Conservation (phyloP, 352 stramenopile genomes). For the Phytophthora foliorum region DNA sequence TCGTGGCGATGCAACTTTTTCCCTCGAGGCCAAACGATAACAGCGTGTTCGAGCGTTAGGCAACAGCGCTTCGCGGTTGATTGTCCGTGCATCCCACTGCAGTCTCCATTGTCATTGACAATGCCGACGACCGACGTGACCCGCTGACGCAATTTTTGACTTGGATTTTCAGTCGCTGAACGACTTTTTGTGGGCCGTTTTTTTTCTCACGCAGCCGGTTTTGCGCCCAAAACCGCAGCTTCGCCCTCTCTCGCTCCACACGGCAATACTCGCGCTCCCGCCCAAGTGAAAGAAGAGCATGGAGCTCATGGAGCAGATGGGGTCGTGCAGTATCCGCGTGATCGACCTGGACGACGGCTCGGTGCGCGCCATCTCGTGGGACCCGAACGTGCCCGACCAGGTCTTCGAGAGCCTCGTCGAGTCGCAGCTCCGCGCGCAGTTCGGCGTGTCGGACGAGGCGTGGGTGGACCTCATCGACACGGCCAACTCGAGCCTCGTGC, state of each 20-base stretch:
- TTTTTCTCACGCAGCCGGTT: constrained; percentile 2
- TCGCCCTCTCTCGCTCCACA: constrained; percentile 29
- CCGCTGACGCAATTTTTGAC: constrained; percentile 20
- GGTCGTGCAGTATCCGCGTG: constrained; percentile 71
- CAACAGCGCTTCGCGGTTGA: neutral
- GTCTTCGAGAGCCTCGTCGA: constrained; percentile 86
- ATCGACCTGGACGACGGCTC: constrained; percentile 90
- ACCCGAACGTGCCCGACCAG: constrained; percentile 83
- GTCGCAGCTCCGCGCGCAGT: constrained; percentile 74
- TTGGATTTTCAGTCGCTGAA: constrained; percentile 29
- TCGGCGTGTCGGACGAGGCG: constrained; percentile 85
- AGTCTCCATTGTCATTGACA: constrained; percentile 10
- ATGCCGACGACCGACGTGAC: constrained; percentile 6
- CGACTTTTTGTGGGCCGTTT: neutral
- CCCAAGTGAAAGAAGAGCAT: constrained; percentile 14
- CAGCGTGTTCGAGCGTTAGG: constrained; percentile 1
- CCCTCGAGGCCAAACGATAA: neutral
- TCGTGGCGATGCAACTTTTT: constrained; percentile 2
- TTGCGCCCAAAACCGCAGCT: neutral
- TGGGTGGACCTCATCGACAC: constrained; percentile 90
- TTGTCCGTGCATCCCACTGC: constrained; percentile 1
- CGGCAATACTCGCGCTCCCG: constrained; percentile 8
- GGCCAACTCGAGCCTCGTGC: constrained; percentile 82
- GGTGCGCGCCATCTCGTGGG: constrained; percentile 79
- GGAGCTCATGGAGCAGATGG: constrained; percentile 42